Evolutionary conservation across 139 green algal genomes (phyloP).

Genomic region (Coelastrella sp.): DNA sequence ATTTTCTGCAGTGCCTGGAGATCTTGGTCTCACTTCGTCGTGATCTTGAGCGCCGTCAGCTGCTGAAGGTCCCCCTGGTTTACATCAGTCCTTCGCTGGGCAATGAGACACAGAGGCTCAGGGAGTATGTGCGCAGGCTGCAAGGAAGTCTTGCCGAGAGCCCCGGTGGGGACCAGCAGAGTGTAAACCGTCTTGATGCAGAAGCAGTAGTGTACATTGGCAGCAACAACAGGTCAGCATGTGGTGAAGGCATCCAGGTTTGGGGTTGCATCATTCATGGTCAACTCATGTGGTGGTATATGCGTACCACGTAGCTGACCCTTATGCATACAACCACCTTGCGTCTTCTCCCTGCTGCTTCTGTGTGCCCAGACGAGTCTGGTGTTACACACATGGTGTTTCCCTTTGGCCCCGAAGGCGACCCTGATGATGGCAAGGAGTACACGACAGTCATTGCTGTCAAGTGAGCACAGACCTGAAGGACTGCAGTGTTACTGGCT

Average conservation of each 20-base stretch:
- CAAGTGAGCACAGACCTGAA: too few species aligned
- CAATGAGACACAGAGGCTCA: constrained; percentile 48
- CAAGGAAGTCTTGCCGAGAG: constrained; percentile 48
- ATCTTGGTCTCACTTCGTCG: constrained; percentile 64
- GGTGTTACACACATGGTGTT: constrained; percentile 82
- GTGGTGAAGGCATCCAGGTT: too few species aligned
- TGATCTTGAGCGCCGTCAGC: constrained; percentile 65
- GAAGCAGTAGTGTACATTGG: too few species aligned
- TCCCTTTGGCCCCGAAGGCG: constrained; percentile 71
- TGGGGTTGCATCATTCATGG: too few species aligned
- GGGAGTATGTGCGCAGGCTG: constrained; percentile 56
- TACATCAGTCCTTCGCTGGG: constrained; percentile 60
- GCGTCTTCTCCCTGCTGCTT: background rate
- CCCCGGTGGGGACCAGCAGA: background rate
- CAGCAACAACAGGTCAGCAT: too few species aligned
- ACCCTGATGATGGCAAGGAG: constrained; percentile 80
- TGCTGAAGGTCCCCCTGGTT: constrained; percentile 64
- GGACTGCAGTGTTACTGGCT: too few species aligned
- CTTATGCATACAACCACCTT: too few species aligned
- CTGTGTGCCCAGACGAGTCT: constrained; percentile 56
- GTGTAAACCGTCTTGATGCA: too few species aligned
- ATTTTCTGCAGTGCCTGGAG: constrained; percentile 76
- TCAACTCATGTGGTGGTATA: too few species aligned
- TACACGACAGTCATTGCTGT: constrained; percentile 77
- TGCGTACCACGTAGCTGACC: too few species aligned